Evolutionary conservation across 73 alveolate genomes (phyloP), one percentile per base, ranked within the genome.

Genomic region (Durusdinium trenchii): DNA sequence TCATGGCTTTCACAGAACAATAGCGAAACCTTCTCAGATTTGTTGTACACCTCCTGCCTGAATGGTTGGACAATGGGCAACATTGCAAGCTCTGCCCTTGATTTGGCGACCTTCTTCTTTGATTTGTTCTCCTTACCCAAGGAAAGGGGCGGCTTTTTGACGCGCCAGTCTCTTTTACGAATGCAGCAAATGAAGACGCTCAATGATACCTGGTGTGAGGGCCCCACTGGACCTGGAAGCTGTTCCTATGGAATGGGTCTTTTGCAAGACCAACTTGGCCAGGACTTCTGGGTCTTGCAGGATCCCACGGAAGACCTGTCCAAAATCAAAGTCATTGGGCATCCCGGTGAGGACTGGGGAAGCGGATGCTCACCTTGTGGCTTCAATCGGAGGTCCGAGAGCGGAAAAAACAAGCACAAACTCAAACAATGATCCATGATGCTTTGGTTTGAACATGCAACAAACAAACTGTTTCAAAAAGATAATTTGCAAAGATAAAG

Each of bases 41-140:
- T 91, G 3, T 47, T 38, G 32, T 69, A 20, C 90, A 71, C 82
- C 43, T 91, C 98, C 47, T 91, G 98, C 98, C 36, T 91, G 61
- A 91, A 91, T 38, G 98, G 98, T 57, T 91, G 98, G 98, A 91
- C 98, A 23, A 91, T 91, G 98, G 98, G 98, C 54, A 91, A 91
- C 89, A 81, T 91, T 35, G 98, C 98, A 30, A 91, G 90, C 43
- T 48, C 90, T 36, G 98, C 98, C 12, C 62, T 20, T 54, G 98
- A 91, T 57, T 71, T 91, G 71, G 98, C 98, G n/a, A 91, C 98
- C 64, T 91, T 91, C 78, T 91, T 91, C 89, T 91, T 47, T 36
- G 98, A 91, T n/a, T 28, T 91, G 54, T 91, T 91, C 50, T 40
- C 96, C 38, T 48, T 87, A 38, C 96, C 96, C 20, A 43, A 42